Base-by-base conservation (phyloP, 495 filamentous ascomycete species). In the Penicillium crystallinum region DNA sequence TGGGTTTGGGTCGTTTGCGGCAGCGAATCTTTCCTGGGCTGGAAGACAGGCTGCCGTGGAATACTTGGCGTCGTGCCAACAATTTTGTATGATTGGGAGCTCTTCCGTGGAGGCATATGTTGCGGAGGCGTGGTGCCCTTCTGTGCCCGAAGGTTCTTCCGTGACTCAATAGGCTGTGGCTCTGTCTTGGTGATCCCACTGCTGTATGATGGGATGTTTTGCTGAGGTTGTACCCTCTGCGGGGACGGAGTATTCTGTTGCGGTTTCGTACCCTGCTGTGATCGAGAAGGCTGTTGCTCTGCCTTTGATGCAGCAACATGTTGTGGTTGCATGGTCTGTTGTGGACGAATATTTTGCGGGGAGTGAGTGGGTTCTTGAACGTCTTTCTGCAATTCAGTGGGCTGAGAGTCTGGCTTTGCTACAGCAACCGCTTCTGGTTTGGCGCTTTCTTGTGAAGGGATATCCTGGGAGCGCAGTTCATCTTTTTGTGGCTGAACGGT, bases 381-480 rank as follows among this genome's bases (percentile, higher is more conserved):
- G n/a, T 4, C 39, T 7, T 19, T 29, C n/a, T 37, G 36, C 18
- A 31, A 17, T 12, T 17, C 27, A 2, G 17, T 25, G 12, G 19
- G 35, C 8, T 51, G 49, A 15, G 41, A 27, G 22, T 62, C 56
- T 9, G 54, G 35, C 19, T 53, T 57, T 39, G 60, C 60, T 27
- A 27, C 27, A 6, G 18, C 17, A 31, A 19, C 36, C 27, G 2
- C 15, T 17, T 18, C 29, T 4, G 34, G 2, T 29, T 37, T 19
- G n/a, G 2, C 7, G n/a, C 46, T 48, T 12, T 36, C 22, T 2
- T 43, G 40, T 11, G 40, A n/a, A 7, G 23, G n/a, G 3, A 17
- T 15, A 14, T 29, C 30, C 9, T 43, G 40, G 0, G 25, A 15
- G 25, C n/a, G 30, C 8, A 14, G 14, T 1, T 9, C 18, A 2